Base-by-base conservation (phyloP, 495 filamentous ascomycete species). In the Aspergillus taichungensis region DNA sequence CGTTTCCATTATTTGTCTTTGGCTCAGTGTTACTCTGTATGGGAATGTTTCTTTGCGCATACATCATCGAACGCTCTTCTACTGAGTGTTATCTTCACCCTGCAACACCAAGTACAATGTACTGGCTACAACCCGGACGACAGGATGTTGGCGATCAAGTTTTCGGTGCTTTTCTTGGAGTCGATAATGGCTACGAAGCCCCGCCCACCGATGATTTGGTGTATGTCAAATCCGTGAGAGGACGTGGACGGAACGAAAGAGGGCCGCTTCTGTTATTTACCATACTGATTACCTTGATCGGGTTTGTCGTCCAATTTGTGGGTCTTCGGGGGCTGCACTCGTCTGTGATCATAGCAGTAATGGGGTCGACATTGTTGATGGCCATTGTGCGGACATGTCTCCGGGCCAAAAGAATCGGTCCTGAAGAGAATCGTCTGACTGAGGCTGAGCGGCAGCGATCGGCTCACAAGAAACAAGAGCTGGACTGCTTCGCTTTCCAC, bases 221-320 rank as follows among this genome's bases (percentile, higher is more conserved):
- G 37, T 71, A 68, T 32, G 60, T 64, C 48, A 69, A 69, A 34
- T 67, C 68, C 0, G 50, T 57, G 6, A 41, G 61, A 13, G 45
- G 54, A n/a, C 40, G 34, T 24, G 24, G 34, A 28, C 34, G 37
- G 0, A 41, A 34, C 8, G 30, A 32, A 13, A 51, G 47, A 7
- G 29, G 42, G 1, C 6, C 46, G 37, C 31, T 62, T 45, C 42
- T 59, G 14, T 6, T 54, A 0, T 37, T 46, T 30, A 56, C 57
- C 1, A 34, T 69, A 9, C 12, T 18, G 1, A 37, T 68, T 1
- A 69, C 66, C 5, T 44, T 76, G 37, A n/a, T 61, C 1, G 75
- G 74, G 1, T 78, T 74, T 35, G 48, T 75, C 28, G 40, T 64
- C 6, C 73, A 78, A 49, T 78, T 78, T 45, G 52, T 72, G 6